Conservation (phyloP, 202 grass and related monocot genomes). For the Schoenoplectus triqueter region DNA sequence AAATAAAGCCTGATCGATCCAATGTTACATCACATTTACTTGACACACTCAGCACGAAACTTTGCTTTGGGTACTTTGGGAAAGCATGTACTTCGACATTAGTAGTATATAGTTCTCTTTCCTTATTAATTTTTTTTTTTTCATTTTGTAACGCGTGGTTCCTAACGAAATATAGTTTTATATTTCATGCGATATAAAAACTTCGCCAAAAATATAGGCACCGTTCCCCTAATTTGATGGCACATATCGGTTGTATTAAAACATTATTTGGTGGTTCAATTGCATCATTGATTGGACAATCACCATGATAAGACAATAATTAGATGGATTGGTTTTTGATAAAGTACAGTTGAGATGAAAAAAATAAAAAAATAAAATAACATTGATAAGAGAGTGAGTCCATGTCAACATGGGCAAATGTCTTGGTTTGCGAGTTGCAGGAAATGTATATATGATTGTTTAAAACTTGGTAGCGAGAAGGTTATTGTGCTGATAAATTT, state of each 20-base stretch:
- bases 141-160: background rate
- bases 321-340: background rate
- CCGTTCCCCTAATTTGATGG: background rate
- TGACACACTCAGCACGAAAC: background rate
- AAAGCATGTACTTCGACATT: constrained; percentile 1
- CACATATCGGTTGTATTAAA: background rate
- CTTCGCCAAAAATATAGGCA: background rate
- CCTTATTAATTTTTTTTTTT: background rate
- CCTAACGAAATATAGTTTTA: constrained; percentile 11
- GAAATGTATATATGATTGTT: background rate
- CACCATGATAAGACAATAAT: constrained; percentile 2
- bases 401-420: constrained; percentile 6
- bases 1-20: background rate
- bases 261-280: background rate
- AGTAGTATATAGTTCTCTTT: background rate
- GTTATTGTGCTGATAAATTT: background rate
- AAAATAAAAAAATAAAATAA: background rate
- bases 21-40: constrained; percentile 8
- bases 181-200: background rate
- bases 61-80: constrained; percentile 5
- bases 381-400: background rate
- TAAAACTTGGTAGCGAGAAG: constrained; percentile 6
- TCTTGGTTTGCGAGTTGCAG: constrained; percentile 14
- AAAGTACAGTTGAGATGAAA: background rate
- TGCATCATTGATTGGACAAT: constrained; percentile 3